A percentile compares a stretch with the other conserved stretches of the same genome.
These are phyloP conservation scores for Erysimum cheiranthoides DNA, from an alignment of 345 rosid species.

Conservation along the genomic window DNA sequence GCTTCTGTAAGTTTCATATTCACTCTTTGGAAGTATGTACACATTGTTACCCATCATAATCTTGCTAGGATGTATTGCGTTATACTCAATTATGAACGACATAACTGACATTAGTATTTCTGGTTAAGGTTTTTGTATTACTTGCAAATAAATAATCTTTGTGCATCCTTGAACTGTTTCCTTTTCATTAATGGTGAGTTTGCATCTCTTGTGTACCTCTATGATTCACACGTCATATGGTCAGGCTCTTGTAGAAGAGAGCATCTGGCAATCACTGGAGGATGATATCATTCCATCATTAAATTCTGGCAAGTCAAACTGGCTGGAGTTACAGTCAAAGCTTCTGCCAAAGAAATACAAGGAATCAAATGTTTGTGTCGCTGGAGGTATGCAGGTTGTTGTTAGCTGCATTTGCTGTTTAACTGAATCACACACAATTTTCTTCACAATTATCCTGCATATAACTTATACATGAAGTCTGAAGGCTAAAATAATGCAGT, in stretches of 20 bases:
- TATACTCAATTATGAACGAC: conserved; percentile 21
- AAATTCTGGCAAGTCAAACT: conserved; percentile 73
- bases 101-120: conserved; percentile 20
- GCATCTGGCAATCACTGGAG: conserved; percentile 85
- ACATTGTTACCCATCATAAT: conserved; percentile 25
- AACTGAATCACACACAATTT: conserved; percentile 8
- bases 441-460: conserved; percentile 22
- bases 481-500: conserved; percentile 26
- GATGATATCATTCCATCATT: conserved; percentile 85
- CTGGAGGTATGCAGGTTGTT: conserved; percentile 89
- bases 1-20: conserved; percentile 72
- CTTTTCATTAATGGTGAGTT: conserved; percentile 28
- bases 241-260: conserved; percentile 79
- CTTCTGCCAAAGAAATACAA: conserved; percentile 63
- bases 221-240: conserved; percentile 27
- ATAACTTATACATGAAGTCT: conserved; percentile 25
- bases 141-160: conserved; percentile 21
- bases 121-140: conserved; percentile 8
- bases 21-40: conserved; percentile 24
- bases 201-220: conserved; percentile 12
- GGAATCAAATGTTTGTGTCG: conserved; percentile 89
- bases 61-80: conserved; percentile 20
- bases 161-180: conserved; percentile 25
- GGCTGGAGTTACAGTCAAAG: conserved; percentile 95
- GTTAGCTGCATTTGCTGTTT: conserved; percentile 37